A percentile compares a stretch with the other conserved stretches of the same genome.
phyloP scores from a whole-genome alignment of 352 stramenopile genomes.

The Phytophthora sansomeana region DNA sequence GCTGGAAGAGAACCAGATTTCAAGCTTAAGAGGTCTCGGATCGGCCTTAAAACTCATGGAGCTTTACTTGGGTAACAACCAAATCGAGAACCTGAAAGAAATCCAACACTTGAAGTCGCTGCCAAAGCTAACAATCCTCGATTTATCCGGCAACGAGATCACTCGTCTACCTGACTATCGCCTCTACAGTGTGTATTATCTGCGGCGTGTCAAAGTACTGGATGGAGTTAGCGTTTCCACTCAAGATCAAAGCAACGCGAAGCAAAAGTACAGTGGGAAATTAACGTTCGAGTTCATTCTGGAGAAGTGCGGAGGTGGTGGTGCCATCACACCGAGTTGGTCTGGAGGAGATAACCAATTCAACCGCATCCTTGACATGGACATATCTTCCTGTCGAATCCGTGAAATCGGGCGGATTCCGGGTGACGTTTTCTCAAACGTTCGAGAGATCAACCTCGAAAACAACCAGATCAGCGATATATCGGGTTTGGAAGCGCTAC shows the following conservation, averaged over 20 bases:
- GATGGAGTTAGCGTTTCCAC: constrained; percentile 76
- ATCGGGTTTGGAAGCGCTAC: constrained; percentile 62
- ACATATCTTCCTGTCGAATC: constrained; percentile 80
- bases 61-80: constrained; percentile 89
- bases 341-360: constrained; percentile 38
- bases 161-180: constrained; percentile 70
- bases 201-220: constrained; percentile 85
- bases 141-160: constrained; percentile 86
- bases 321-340: constrained; percentile 5
- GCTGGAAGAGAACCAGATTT: constrained; percentile 88
- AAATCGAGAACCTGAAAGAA: constrained; percentile 81
- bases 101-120: constrained; percentile 84
- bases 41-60: constrained; percentile 83
- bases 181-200: constrained; percentile 82
- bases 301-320: constrained; percentile 69
- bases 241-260: constrained; percentile 83
- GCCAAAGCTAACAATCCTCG: constrained; percentile 88
- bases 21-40: constrained; percentile 66
- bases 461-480: constrained; percentile 90
- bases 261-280: constrained; percentile 90
- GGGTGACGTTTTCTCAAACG: constrained; percentile 67
- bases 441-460: constrained; percentile 82
- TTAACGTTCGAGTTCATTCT: constrained; percentile 85
- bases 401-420: constrained; percentile 67
- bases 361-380: constrained; percentile 74